Percentiles rank a stretch among this genome's conserved stretches.
Evolutionary conservation across 257 asterid species (phyloP).

Genomic region (Primulina huaijiensis): DNA sequence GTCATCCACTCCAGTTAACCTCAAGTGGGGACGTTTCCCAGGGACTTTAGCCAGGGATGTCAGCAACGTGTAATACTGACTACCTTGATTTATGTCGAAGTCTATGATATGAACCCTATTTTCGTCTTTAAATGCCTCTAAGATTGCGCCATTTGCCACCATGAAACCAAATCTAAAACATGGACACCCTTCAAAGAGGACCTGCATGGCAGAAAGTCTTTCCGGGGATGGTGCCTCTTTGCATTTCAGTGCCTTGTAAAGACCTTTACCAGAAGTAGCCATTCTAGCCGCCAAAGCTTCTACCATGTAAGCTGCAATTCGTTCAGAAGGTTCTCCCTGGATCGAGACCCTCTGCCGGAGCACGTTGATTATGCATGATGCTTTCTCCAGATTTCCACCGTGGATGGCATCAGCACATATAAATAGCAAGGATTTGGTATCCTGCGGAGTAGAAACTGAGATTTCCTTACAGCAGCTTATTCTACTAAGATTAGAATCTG

Average conservation of each 20-base stretch:
- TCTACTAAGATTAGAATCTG: slow-evolving; percentile 52
- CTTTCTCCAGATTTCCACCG: slow-evolving; percentile 46
- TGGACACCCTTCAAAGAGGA: slow-evolving; percentile 92
- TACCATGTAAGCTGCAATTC: slow-evolving; percentile 93
- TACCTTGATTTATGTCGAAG: slow-evolving; percentile 91
- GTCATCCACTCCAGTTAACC: slow-evolving; percentile 85
- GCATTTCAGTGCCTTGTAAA: slow-evolving; percentile 79
- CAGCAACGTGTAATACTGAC: slow-evolving; percentile 83
- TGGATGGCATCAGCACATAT: slow-evolving; percentile 71
- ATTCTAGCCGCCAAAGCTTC: slow-evolving; percentile 90
- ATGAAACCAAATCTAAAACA: slow-evolving; percentile 87
- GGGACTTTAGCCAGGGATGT: slow-evolving; percentile 60
- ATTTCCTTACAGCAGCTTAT: slow-evolving; percentile 42
- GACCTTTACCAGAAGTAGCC: slow-evolving; percentile 86
- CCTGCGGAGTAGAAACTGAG: slow-evolving; percentile 26
- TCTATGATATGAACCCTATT: slow-evolving; percentile 72
- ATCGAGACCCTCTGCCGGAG: slow-evolving; percentile 79
- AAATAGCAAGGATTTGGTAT: slow-evolving; percentile 70
- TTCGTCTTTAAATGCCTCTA: slow-evolving; percentile 68
- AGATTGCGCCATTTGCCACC: slow-evolving; percentile 82
- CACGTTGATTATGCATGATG: slow-evolving; percentile 49
- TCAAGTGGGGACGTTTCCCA: slow-evolving; percentile 50
- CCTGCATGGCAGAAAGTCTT: slow-evolving; percentile 91
- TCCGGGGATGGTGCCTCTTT: slow-evolving; percentile 72
- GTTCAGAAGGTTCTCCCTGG: slow-evolving; percentile 78